phyloP scores from a whole-genome alignment of 441 rosid genomes.

The Jatropha podagrica region DNA sequence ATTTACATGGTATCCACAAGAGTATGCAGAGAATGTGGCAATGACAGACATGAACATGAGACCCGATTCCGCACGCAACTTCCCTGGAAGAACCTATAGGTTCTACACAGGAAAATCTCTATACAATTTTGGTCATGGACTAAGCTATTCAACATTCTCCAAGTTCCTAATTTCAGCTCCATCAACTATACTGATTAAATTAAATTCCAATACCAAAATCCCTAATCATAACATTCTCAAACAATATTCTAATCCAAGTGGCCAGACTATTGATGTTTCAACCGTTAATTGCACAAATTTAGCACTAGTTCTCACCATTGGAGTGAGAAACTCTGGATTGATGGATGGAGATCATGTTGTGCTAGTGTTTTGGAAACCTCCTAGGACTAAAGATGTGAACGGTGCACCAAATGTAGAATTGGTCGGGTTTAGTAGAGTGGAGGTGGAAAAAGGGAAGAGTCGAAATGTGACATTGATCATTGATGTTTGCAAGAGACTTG shows the following conservation, averaged over 20 bases:
- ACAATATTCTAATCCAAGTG: not conserved
- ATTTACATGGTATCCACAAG: conserved; percentile 50
- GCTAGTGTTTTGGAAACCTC: conserved; percentile 19
- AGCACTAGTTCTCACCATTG: conserved; percentile 21
- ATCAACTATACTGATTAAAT: conserved; percentile 22
- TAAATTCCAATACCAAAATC: not conserved
- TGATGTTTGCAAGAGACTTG: conserved; percentile 39
- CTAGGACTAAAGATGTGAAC: not conserved
- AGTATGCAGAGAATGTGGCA: conserved; percentile 36
- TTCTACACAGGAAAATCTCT: conserved; percentile 36
- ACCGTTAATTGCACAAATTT: conserved; percentile 29
- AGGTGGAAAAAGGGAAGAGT: conserved; percentile 33
- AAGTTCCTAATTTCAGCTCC: conserved; percentile 38
- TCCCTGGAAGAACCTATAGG: conserved; percentile 51
- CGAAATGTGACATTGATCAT: conserved; percentile 24
- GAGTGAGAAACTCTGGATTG: conserved; percentile 36
- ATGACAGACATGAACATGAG: conserved; percentile 63
- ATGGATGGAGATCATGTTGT: conserved; percentile 16
- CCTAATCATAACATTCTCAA: conserved; percentile 6
- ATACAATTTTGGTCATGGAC: conserved; percentile 47
- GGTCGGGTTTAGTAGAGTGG: conserved; percentile 40
- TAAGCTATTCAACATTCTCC: conserved; percentile 47
- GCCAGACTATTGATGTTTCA: conserved; percentile 29
- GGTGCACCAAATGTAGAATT: conserved; percentile 36
- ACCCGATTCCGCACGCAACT: conserved; percentile 30